Evolutionary conservation across 768 basidiomycete species (phyloP).

Genomic region (Termitomyces sp.): DNA sequence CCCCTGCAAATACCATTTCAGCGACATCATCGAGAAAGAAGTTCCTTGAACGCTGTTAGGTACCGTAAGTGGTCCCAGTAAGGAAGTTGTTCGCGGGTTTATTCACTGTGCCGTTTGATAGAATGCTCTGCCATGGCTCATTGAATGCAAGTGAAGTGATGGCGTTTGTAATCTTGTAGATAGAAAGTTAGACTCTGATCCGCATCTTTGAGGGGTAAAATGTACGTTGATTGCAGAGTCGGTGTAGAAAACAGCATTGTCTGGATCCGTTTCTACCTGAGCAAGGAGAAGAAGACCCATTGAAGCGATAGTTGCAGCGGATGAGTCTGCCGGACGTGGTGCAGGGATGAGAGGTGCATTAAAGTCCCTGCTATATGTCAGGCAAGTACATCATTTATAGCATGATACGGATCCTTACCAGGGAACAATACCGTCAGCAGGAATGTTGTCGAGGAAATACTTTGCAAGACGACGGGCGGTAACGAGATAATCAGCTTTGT

Average conservation of each 20-base stretch:
- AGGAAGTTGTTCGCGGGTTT: slow-evolving; percentile 14
- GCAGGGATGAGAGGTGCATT: slow-evolving; percentile 55
- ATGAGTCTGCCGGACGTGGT: slow-evolving; percentile 62
- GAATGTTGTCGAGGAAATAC: slow-evolving; percentile 56
- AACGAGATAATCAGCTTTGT: slow-evolving; percentile 43
- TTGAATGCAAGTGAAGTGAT: slow-evolving; percentile 16
- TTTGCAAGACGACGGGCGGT: slow-evolving; percentile 54
- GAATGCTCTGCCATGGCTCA: slow-evolving; percentile 16
- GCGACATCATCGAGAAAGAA: background rate
- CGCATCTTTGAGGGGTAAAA: background rate
- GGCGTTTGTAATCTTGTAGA: slow-evolving; percentile 9
- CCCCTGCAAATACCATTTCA: background rate
- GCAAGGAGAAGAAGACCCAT: slow-evolving; percentile 57
- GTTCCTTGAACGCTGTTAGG: background rate
- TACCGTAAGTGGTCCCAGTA: slow-evolving; percentile 28
- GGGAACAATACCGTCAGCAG: slow-evolving; percentile 55
- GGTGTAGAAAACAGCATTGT: slow-evolving; percentile 33
- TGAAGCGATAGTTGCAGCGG: slow-evolving; percentile 60
- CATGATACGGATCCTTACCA: slow-evolving; percentile 38
- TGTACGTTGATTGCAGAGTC: slow-evolving; percentile 45
- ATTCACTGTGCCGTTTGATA: slow-evolving; percentile 18
- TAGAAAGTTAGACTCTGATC: background rate
- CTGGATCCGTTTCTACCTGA: slow-evolving; percentile 28
- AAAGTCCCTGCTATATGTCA: slow-evolving; percentile 52
- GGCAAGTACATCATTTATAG: background rate